Base-by-base conservation (phyloP, 768 basidiomycete species). In the Daedaleopsis sinensis region DNA sequence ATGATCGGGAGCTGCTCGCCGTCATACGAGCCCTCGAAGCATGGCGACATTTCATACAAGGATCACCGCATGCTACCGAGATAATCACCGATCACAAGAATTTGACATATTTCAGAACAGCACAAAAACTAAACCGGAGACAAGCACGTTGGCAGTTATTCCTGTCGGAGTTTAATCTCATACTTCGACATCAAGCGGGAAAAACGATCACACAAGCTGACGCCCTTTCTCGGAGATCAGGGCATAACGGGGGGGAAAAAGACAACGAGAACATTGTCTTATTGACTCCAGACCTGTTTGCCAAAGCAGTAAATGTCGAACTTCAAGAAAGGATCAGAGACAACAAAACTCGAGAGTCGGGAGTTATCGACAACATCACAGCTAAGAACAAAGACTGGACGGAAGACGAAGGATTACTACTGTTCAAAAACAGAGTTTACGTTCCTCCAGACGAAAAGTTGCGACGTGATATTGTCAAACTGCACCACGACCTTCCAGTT, bases 1-100 rank as follows among this genome's bases (percentile, higher is more conserved):
- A 77, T 63, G 63, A 79, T 55, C 74, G 74, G 57, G 78, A 79
- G 64, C 57, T 78, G 1, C 67, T 77, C 1, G 75, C 75, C 2
- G 72, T 79, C 21, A 70, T 79, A 8, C 23, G 62, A n/a, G 66
- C 70, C 0, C 52, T 73, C 27, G 55, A 65, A 21, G 55, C 62
- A 15, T 73, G 68, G 69, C 47, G 65, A 6, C 69, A 70, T 18
- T 72, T 66, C 56, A 52, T 74, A 9, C 60, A 68, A 42, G 67
- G 68, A 8, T n/a, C 52, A 5, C 18, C 8, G 12, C 15, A 61
- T 3, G 51, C 60, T 0, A 27, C 74, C 16, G 56, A 63, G 10
- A 62, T 75, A 42, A 46, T 65, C n/a, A 65, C 73, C 0, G 72
- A 74, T 56, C 72, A 74, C 64, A 69, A 71, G 55, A 73, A 72